Conservation (phyloP, 2,329 filamentous ascomycete species). For the Ascochyta koolunga region DNA sequence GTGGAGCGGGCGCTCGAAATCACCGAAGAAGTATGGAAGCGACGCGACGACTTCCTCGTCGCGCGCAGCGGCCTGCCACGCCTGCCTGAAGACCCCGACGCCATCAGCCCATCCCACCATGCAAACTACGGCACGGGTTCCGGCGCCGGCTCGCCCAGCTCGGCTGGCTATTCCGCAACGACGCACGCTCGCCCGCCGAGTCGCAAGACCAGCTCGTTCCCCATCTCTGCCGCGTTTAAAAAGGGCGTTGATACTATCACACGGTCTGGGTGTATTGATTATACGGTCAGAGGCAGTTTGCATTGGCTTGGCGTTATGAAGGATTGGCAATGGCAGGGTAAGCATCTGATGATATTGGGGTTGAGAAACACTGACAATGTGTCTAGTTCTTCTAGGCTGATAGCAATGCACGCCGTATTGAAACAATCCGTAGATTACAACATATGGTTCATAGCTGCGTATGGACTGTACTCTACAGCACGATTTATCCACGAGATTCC, state of each 20-base stretch:
- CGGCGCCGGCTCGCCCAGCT: slow-evolving; percentile 7
- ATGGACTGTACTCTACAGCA: too few species aligned
- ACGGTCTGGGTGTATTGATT: slow-evolving; percentile 61
- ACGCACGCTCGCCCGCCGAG: not conserved
- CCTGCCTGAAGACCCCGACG: not conserved
- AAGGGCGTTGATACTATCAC: slow-evolving; percentile 37
- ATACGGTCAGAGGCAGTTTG: slow-evolving; percentile 66
- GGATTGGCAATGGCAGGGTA: slow-evolving; percentile 73
- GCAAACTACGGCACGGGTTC: slow-evolving; percentile 15
- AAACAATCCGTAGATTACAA: too few species aligned
- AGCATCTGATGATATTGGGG: slow-evolving; percentile 30
- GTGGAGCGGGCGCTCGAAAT: slow-evolving; percentile 69
- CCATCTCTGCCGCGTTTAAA: slow-evolving; percentile 45
- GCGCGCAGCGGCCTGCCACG: slow-evolving; percentile 24
- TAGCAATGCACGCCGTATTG: too few species aligned
- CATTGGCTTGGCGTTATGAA: slow-evolving; percentile 75
- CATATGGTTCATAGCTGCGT: too few species aligned
- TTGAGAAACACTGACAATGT: not conserved
- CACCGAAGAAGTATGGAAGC: slow-evolving; percentile 69
- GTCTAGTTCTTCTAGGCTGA: not conserved
- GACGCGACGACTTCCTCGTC: slow-evolving; percentile 61
- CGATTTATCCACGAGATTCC: too few species aligned
- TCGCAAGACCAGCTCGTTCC: slow-evolving; percentile 23
- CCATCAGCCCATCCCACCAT: slow-evolving; percentile 1
- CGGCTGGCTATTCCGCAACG: slow-evolving; percentile 5